Base-by-base conservation (phyloP, 805 yeast species). In the Metschnikowia koreensis region DNA sequence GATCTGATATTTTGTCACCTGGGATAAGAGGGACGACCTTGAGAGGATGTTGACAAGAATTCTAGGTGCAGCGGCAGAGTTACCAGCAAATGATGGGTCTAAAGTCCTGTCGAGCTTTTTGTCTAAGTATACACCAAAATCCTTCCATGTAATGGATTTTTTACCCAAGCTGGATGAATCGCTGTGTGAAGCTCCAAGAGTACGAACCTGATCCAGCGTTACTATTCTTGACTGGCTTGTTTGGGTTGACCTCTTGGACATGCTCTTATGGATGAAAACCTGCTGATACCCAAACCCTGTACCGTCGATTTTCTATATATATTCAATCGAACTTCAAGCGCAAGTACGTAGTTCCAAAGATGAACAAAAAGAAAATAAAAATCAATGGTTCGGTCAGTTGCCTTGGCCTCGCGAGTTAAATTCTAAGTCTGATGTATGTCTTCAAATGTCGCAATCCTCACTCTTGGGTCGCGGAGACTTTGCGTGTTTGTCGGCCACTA, bases 71-170 rank as follows among this genome's bases (percentile, higher is more conserved):
- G 60, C 55, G 34, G 64, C 52, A 33, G 59, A 52, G 43, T 51
- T 50, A 31, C 38, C 44, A 16, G 52, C 56, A 38, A 47, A 41
- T 8, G 60, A 61, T 15, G 67, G 60, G 47, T 67, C 65, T 44
- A 60, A 57, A 43, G 55, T 62, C 51, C 64, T 56, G 39, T 66
- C 66, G 42, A 74, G 55, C 47, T 71, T 71, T 54, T 70, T 72
- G 54, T 74, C 79, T 46, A 74, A 61, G 52, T 70, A 74, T 10
- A 66, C 70, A 10, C 79, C 79, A 49, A 74, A 68, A 41, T 74
- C 79, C 59, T 74, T 74, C 79, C 79, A 74, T 52, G 70, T 66
- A 31, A 70, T 66, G 9, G 28, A 45, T 47, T 52, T 56, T 36
- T 51, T 55, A 37, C 52, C 57, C 39, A 46, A 38, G 31, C 28